Conservation (phyloP, 1,284 basidiomycete genomes). For the Sphagnurus paluster region DNA sequence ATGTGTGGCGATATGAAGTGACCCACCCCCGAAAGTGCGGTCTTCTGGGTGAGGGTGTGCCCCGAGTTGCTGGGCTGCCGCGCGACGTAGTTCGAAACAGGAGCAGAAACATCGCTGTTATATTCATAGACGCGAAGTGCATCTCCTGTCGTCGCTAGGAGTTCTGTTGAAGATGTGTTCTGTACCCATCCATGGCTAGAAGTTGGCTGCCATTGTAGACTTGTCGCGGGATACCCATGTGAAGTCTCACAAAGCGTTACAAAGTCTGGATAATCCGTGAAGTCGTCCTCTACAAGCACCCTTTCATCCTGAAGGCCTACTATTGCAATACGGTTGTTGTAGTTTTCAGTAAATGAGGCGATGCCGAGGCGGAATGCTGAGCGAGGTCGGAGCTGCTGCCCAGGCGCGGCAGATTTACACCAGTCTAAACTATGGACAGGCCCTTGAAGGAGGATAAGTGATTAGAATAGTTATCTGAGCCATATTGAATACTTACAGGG, state of each 20-base stretch:
- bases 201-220: slow-evolving; percentile 81
- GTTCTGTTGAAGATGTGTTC: slow-evolving; percentile 63
- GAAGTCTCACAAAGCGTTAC: slow-evolving; percentile 76
- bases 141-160: slow-evolving; percentile 90
- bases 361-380: slow-evolving; percentile 80
- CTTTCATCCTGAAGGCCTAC: slow-evolving; percentile 83
- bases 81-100: slow-evolving; percentile 72
- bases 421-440: slow-evolving; percentile 82
- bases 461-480: neutral
- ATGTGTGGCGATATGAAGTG: slow-evolving; percentile 5
- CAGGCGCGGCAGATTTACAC: slow-evolving; percentile 78
- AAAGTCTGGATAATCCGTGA: slow-evolving; percentile 79
- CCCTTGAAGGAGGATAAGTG: slow-evolving; percentile 48
- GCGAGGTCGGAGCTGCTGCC: slow-evolving; percentile 68
- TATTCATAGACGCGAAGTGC: slow-evolving; percentile 90
- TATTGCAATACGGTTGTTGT: slow-evolving; percentile 78
- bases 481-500: slow-evolving; percentile 55
- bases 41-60: slow-evolving; percentile 65
- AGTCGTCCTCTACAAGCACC: slow-evolving; percentile 80
- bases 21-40: slow-evolving; percentile 79
- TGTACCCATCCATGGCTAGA: slow-evolving; percentile 62
- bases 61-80: slow-evolving; percentile 53
- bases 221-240: slow-evolving; percentile 84
- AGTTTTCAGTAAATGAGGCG: slow-evolving; percentile 79
- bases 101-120: slow-evolving; percentile 54